Base-by-base conservation (phyloP, 2,329 filamentous ascomycete species). In the Knoxdaviesia proteae region DNA sequence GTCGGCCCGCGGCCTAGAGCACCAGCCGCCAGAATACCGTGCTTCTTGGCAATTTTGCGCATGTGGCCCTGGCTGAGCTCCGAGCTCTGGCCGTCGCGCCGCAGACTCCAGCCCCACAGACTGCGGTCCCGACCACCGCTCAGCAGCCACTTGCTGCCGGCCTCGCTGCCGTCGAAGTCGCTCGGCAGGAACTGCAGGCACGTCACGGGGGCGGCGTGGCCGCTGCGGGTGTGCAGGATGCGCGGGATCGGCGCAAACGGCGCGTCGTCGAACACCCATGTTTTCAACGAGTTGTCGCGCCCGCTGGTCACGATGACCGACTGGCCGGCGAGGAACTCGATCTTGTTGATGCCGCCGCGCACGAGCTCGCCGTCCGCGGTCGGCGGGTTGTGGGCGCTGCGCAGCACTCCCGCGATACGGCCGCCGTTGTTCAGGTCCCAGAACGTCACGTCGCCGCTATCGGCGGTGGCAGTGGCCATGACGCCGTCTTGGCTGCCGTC, bases 341-440 rank as follows among this genome's bases (percentile, higher is more conserved):
- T 65, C 54, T 82, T 87, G 62, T 77, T 92, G 39, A 94, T 73
- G 4, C 87, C 88, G 32, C 83, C 81, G 9, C 74, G 68, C 11
- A 81, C 69, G n/a, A 63, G 57, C 2, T 60, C 59, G 3, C 68
- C 67, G 20, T 67, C 61, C 35, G 58, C 56, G 1, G 70, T 69
- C 5, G 82, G 79, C 5, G 82, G 79, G 49, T 86, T 84, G 57
- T 98, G 90, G 1, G 88, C 90, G 44, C 84, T 82, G 50, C 87
- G 76, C 34, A 98, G 67, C 8, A 93, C 74, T 40, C 90, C 87
- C 61, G 82, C 83, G 44, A 94, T 77, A 51, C 84, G 77, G 5
- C 86, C 86, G 10, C 86, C 86, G 35, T 80, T 71, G 55, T 94
- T 94, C 44, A 98, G 67, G 57, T 98, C 90, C 90, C 90, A 98